phyloP scores from a whole-genome alignment of 2,329 filamentous ascomycete genomes.

The Fusarium sp. region DNA sequence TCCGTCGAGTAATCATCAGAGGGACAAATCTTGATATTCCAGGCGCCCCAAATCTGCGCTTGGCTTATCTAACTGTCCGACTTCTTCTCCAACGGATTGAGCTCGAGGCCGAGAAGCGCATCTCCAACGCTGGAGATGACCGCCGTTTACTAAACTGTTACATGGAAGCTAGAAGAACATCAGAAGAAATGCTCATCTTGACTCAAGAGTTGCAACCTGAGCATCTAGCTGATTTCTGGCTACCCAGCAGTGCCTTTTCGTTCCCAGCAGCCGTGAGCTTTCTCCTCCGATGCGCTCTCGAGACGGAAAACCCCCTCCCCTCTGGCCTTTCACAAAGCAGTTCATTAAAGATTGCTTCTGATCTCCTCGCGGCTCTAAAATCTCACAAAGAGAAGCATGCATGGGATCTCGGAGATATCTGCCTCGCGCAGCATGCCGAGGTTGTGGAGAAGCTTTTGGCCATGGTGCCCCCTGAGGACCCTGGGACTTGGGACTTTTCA shows the following conservation, averaged over 20 bases:
- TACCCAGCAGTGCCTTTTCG: conserved; percentile 58
- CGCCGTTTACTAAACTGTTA: conserved; percentile 46
- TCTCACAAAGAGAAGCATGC: conserved; percentile 50
- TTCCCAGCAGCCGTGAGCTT: conserved; percentile 63
- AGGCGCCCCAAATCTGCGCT: conserved; percentile 61
- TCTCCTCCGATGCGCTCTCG: conserved; percentile 59
- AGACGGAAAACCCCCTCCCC: conserved; percentile 52
- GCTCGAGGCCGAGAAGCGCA: conserved; percentile 53
- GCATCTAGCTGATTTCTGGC: conserved; percentile 62
- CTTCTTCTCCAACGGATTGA: conserved; percentile 59
- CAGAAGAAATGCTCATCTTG: conserved; percentile 61
- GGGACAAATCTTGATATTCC: conserved; percentile 54
- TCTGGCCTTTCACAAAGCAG: conserved; percentile 49
- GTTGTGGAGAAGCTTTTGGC: conserved; percentile 57
- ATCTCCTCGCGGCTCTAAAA: conserved; percentile 53
- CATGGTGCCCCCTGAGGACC: conserved; percentile 40
- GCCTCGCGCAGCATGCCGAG: conserved; percentile 59
- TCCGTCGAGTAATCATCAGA: conserved; percentile 54
- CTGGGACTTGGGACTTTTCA: conserved; percentile 32
- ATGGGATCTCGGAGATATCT: conserved; percentile 64
- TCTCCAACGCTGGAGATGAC: conserved; percentile 30
- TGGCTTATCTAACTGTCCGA: conserved; percentile 60
- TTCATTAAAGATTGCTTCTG: conserved; percentile 55
- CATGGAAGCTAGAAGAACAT: conserved; percentile 54
- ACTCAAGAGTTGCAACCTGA: conserved; percentile 56